Base-by-base conservation (phyloP, 805 yeast species). In the Lipomyces starkeyi region DNA sequence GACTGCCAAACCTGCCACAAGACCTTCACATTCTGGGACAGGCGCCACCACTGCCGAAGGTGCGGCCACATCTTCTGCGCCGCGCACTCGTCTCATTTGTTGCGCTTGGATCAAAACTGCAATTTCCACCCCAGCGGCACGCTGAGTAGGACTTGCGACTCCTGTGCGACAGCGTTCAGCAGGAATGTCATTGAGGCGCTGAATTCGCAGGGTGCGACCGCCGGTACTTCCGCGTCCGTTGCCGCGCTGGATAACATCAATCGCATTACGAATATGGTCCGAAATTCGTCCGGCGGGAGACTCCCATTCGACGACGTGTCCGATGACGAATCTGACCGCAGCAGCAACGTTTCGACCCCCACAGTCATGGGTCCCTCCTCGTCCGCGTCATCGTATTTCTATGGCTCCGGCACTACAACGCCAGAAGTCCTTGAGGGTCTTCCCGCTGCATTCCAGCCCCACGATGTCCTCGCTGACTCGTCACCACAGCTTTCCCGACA, bases 1-100 rank as follows among this genome's bases (percentile, higher is more conserved):
- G 82, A 84, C 61, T 94, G 98, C 77, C 83, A 85, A 14, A 83
- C 84, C 32, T 94, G 98, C 79, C 80, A 83, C 62, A 86, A 84
- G 74, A 76, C 82, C 20, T 93, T 94, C 80, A 88, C 93, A 49
- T 88, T 88, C 73, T 89, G 87, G 81, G 97, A 85, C 77, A 85
- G 93, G 73, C 84, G 88, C 71, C 97, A 91, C 76, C 97, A 91
- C 80, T 91, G 97, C 76, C 85, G 97, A 63, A 88, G 88, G 76
- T 91, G 97, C 78, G 97, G 97, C 49, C 91, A 90, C 54, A 85
- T 91, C 25, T 91, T 86, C 74, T 91, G 97, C 77, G 86, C 87
- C 43, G 86, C 84, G 68, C 93, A 91, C 77, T 83, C 80, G 76
- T 86, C 70, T 82, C 87, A 79, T 81, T 86, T 75, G 81, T 87